Evolutionary conservation across 2,329 filamentous ascomycete species (phyloP).

Genomic region (Fusarium concolor): DNA sequence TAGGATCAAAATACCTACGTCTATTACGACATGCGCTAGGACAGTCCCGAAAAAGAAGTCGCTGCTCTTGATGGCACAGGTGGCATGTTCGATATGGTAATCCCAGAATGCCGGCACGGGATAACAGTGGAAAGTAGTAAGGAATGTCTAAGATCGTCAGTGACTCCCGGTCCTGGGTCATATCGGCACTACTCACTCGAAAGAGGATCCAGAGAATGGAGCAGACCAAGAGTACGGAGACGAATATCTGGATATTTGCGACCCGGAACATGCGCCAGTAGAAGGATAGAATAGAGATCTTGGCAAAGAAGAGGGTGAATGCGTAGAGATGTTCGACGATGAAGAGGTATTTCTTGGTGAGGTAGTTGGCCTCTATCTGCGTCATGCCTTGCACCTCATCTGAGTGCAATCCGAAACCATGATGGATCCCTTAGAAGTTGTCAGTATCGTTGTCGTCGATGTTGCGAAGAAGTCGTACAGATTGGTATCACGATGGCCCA

Average conservation of each 20-base stretch:
- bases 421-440: slow-evolving; percentile 26
- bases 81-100: slow-evolving; percentile 1
- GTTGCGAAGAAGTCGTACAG: slow-evolving; percentile 1
- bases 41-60: slow-evolving; percentile 36
- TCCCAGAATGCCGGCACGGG: slow-evolving; percentile 37
- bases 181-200: slow-evolving; percentile 25
- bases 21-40: slow-evolving; percentile 46
- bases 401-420: slow-evolving; percentile 36
- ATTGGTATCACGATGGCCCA: slow-evolving; percentile 35
- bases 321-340: slow-evolving; percentile 48
- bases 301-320: slow-evolving; percentile 46
- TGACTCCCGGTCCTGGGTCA: neutral
- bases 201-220: slow-evolving; percentile 47
- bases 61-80: slow-evolving; percentile 44
- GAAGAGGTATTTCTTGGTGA: slow-evolving; percentile 35
- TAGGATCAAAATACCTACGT: slow-evolving; percentile 46
- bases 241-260: slow-evolving; percentile 41
- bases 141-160: neutral
- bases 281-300: slow-evolving; percentile 47
- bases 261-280: slow-evolving; percentile 51
- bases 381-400: slow-evolving; percentile 19
- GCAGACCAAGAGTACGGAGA: slow-evolving; percentile 41
- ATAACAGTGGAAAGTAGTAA: slow-evolving; percentile 34
- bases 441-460: neutral
- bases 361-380: slow-evolving; percentile 14